phyloP scores from a whole-genome alignment of 139 green algal species.

The Nannochloris sp. region DNA sequence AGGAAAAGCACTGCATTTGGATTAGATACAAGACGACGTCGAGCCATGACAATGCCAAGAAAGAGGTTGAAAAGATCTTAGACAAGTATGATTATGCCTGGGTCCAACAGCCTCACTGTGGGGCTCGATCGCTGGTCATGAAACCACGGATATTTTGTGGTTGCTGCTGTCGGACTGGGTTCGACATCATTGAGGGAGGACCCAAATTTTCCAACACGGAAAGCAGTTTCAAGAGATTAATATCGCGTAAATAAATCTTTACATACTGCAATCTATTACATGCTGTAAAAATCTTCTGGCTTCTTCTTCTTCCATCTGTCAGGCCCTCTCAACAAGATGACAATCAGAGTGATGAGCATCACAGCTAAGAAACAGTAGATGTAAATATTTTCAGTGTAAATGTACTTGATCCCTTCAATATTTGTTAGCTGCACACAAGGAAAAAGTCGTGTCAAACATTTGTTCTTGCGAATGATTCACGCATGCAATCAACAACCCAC shows the following conservation, averaged over 20 bases:
- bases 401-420: constrained; percentile 72
- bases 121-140: not conserved
- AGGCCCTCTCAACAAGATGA: constrained; percentile 32
- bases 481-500: constrained; percentile 18
- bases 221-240: not conserved
- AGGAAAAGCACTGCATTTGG: constrained; percentile 1
- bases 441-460: not conserved
- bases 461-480: not conserved
- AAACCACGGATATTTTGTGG: not conserved
- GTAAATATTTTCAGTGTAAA: constrained; percentile 82
- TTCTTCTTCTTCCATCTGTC: constrained; percentile 46
- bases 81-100: constrained; percentile 10
- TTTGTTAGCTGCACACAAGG: constrained; percentile 1
- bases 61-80: not conserved
- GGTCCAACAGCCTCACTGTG: not conserved
- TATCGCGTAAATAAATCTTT: not conserved
- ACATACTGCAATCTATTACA: constrained; percentile 1
- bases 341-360: constrained; percentile 32
- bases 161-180: constrained; percentile 1
- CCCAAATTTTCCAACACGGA: not conserved
- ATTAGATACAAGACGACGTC: not conserved
- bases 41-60: not conserved
- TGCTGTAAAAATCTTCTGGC: constrained; percentile 39
- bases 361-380: constrained; percentile 54
- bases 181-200: constrained; percentile 1